Evolutionary conservation across 768 basidiomycete species (phyloP).

Genomic region (Mycena olivaceomarginata): DNA sequence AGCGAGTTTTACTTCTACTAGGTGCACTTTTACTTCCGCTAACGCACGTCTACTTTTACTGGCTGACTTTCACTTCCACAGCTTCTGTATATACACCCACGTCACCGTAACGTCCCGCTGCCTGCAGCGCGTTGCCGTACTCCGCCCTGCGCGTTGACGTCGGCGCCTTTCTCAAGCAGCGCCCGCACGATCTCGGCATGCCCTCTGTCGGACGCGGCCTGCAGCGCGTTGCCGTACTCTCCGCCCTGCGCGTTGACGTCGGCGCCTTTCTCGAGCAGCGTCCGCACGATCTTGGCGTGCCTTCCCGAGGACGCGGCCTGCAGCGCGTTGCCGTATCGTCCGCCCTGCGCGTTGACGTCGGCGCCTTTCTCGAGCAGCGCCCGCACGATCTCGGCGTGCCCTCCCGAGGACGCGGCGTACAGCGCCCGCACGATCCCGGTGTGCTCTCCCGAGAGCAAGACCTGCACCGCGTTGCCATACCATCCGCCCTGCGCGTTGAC

Average conservation of each 20-base stretch:
- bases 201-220: background rate
- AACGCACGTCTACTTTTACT: too few relatives aligned
- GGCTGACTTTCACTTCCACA: too few relatives aligned
- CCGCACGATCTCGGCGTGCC: constrained; percentile 9
- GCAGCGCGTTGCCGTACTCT: constrained; percentile 2
- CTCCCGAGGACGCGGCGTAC: background rate
- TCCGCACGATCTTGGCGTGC: too few relatives aligned
- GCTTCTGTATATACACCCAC: too few relatives aligned
- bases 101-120: too few relatives aligned
- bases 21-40: too few relatives aligned
- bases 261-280: too few relatives aligned
- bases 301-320: too few relatives aligned
- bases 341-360: too few relatives aligned
- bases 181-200: background rate
- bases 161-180: constrained; percentile 3
- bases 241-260: too few relatives aligned
- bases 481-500: background rate
- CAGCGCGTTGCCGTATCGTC: too few relatives aligned
- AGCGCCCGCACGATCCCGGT: constrained; percentile 5
- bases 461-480: background rate
- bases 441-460: background rate
- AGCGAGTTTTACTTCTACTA: too few relatives aligned
- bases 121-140: background rate
- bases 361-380: background rate
- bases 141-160: background rate